These are phyloP conservation scores for Cladophialophora exuberans DNA, from an alignment of 2,329 filamentous ascomycete species.

Conservation along the genomic window DNA sequence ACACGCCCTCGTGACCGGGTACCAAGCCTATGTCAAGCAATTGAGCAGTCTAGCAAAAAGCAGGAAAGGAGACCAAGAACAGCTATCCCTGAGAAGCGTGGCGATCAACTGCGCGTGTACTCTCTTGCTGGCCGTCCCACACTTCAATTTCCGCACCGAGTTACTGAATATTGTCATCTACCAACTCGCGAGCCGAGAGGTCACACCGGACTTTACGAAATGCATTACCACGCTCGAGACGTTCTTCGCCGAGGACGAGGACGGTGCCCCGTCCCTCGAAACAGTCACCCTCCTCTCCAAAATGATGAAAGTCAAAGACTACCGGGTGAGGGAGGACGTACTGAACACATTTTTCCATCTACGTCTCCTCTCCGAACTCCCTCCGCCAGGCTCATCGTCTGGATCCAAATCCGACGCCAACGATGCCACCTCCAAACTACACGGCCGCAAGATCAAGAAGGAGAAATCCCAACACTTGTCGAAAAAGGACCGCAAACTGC, in stretches of 20 bases:
- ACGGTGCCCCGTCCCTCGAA: slow-evolving; percentile 85
- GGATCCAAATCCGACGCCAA: slow-evolving; percentile 72
- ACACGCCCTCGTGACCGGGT: slow-evolving; percentile 80
- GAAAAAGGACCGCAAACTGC: slow-evolving; percentile 79
- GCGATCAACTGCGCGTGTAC: slow-evolving; percentile 86
- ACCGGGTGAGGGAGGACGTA: slow-evolving; percentile 79
- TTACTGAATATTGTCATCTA: slow-evolving; percentile 83
- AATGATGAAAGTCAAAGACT: slow-evolving; percentile 92
- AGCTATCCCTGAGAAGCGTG: slow-evolving; percentile 63
- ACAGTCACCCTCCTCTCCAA: slow-evolving; percentile 82
- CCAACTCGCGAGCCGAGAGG: slow-evolving; percentile 73
- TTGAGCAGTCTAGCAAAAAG: slow-evolving; percentile 69
- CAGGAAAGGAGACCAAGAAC: slow-evolving; percentile 43
- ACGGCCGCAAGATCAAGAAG: slow-evolving; percentile 65
- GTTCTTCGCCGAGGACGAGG: slow-evolving; percentile 83
- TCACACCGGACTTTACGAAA: slow-evolving; percentile 76
- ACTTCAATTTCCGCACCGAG: slow-evolving; percentile 95
- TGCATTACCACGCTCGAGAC: slow-evolving; percentile 78
- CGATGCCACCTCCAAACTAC: slow-evolving; percentile 48
- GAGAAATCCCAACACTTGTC: slow-evolving; percentile 83
- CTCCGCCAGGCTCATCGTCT: slow-evolving; percentile 71
- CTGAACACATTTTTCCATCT: slow-evolving; percentile 90
- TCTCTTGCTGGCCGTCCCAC: slow-evolving; percentile 78
- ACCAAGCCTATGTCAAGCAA: slow-evolving; percentile 80
- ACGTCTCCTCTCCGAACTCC: slow-evolving; percentile 84